Evolutionary conservation across 106 monocot genomes (phyloP), one percentile per base, ranked within the genome.

Genomic region (Dioscorea alata): DNA sequence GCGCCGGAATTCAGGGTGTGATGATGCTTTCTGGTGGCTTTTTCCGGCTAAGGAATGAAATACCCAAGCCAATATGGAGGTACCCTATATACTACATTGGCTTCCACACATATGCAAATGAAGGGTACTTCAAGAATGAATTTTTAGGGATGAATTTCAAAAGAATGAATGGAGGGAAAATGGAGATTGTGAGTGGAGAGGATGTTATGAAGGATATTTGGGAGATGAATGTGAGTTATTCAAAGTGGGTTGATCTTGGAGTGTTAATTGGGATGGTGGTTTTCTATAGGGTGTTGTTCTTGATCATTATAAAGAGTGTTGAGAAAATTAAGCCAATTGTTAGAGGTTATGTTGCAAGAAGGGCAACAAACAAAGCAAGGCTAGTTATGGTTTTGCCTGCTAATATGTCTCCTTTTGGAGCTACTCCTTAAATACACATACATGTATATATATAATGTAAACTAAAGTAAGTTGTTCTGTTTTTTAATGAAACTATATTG

Each of bases 61-160:
- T 92, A 8, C 92, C 92, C 5, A 81, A 76, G 68, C 85, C 83
- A 0, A 59, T 92, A 0, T 92, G 88, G 85, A 56, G 68, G 12
- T 92, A 92, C 25, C 92, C 92, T 2, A 74, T 85, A 75, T 85
- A 88, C 75, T 81, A 88, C 77, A 66, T 92, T 21, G 74, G 88
- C 12, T 92, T 85, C 72, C 88, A 92, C 63, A 92, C 76, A 66
- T 92, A 92, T 42, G 82, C 85, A 0, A 72, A 65, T 66, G 88
- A 88, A 60, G 92, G 83, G 13, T 83, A 81, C 58, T 88, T 85
- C 60, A 92, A 92, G 83, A 92, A 92, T 52, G 88, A 92, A 78
- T 92, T 88, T 69, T 12, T 80, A 13, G 92, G 92, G 8, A 59
- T 85, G 4, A 83, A 73, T 12, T 92, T 92, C 34, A 65, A 79